Evolutionary conservation across 345 rosid genomes (phyloP).

Genomic region (Aquilaria yunnanensis): DNA sequence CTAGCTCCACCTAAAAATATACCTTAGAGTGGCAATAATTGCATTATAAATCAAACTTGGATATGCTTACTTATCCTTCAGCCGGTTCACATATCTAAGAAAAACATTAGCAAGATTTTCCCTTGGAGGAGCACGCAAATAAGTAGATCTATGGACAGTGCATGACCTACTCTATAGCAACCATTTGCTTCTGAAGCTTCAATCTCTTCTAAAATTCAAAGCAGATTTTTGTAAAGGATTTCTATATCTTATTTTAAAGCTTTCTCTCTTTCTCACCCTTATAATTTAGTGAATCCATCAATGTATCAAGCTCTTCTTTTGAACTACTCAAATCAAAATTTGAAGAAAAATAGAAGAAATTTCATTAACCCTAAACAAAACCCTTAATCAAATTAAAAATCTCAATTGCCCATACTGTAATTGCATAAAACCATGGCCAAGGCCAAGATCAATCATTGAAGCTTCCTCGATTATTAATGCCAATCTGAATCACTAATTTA

Average conservation of each 20-base stretch:
- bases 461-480: too few relatives aligned
- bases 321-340: too few relatives aligned
- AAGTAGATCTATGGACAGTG: slow-evolving; percentile 65
- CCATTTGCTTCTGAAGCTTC: slow-evolving; percentile 46
- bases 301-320: too few relatives aligned
- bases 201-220: slow-evolving; percentile 56
- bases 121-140: slow-evolving; percentile 77
- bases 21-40: background rate
- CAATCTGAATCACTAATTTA: too few relatives aligned
- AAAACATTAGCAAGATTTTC: slow-evolving; percentile 75
- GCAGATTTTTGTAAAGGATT: slow-evolving; percentile 59
- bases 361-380: too few relatives aligned
- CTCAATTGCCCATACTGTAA: too few relatives aligned
- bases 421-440: too few relatives aligned
- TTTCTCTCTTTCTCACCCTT: slow-evolving; percentile 91
- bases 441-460: too few relatives aligned
- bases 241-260: slow-evolving; percentile 55
- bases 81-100: slow-evolving; percentile 77
- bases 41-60: background rate
- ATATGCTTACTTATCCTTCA: slow-evolving; percentile 64
- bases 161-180: slow-evolving; percentile 71
- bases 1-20: slow-evolving; percentile 1
- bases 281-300: slow-evolving; percentile 65
- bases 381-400: too few relatives aligned
- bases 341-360: too few relatives aligned